These are phyloP conservation scores for Rubus parviflorus DNA, from an alignment of 306 rosid species.

Conservation along the genomic window DNA sequence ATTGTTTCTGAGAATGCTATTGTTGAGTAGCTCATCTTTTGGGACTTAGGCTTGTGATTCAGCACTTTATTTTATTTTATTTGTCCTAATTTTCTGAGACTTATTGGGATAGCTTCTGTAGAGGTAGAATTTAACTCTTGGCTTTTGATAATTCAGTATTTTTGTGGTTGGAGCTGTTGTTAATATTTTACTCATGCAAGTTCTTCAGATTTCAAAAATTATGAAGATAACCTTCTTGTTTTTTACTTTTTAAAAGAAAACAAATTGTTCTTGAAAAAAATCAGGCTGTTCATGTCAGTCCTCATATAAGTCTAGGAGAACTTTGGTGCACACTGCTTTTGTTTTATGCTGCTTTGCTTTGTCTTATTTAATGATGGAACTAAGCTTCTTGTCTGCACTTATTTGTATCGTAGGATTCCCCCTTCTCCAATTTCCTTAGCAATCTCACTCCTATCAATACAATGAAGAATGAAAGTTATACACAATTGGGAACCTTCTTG, in stretches of 20 bases:
- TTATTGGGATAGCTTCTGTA: no score
- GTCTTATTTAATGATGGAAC: background rate
- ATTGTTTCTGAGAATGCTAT: background rate
- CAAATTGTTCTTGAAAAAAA: background rate
- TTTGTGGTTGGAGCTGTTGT: background rate
- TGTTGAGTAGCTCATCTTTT: background rate
- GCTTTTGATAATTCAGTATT: background rate
- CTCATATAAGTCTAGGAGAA: background rate
- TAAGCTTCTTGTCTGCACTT: background rate
- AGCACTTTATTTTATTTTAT: background rate
- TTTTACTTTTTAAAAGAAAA: background rate
- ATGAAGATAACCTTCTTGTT: no score
- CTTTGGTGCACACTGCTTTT: background rate
- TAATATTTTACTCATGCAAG: background rate
- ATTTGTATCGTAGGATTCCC: constrained; percentile 24
- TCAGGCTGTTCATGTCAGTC: background rate
- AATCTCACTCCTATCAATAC: constrained; percentile 24
- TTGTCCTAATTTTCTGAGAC: background rate
- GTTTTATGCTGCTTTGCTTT: background rate
- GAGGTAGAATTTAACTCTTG: no score
- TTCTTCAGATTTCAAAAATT: background rate
- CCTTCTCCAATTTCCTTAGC: constrained; percentile 21
- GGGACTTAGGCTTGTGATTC: background rate
- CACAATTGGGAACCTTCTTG: constrained; percentile 12
- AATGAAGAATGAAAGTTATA: background rate